phyloP scores from a whole-genome alignment of 176 grass and related monocot genomes.

The Musa schizocarpa region DNA sequence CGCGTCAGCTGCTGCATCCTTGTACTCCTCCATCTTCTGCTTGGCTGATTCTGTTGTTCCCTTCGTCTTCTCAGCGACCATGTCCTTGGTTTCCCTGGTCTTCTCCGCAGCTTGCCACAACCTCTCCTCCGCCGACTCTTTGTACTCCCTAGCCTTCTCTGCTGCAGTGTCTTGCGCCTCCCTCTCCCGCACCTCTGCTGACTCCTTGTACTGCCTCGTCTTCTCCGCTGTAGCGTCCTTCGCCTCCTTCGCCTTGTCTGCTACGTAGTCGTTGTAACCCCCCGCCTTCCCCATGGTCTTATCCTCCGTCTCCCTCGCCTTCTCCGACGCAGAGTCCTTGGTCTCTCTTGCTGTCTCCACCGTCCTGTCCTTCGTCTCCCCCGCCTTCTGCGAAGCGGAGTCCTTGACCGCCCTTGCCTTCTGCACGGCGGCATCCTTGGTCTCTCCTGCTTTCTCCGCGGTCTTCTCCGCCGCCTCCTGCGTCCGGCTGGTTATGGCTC shows the following conservation, averaged over 20 bases:
- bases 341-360: slow-evolving; percentile 31
- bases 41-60: slow-evolving; percentile 24
- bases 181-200: background rate
- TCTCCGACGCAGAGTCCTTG: slow-evolving; percentile 25
- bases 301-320: slow-evolving; percentile 29
- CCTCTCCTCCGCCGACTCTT: slow-evolving; percentile 35
- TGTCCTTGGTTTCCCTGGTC: slow-evolving; percentile 2
- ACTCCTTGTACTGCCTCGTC: slow-evolving; percentile 12
- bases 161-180: background rate
- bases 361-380: slow-evolving; percentile 37
- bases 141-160: slow-evolving; percentile 1
- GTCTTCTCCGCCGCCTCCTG: slow-evolving; percentile 22
- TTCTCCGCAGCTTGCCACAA: slow-evolving; percentile 35
- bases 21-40: slow-evolving; percentile 29
- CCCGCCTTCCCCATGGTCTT: slow-evolving; percentile 14
- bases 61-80: background rate
- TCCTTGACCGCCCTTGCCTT: slow-evolving; percentile 35
- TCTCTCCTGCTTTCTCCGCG: slow-evolving; percentile 25
- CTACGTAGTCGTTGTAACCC: slow-evolving; percentile 4
- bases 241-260: slow-evolving; percentile 1
- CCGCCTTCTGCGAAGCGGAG: slow-evolving; percentile 32
- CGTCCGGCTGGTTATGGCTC: slow-evolving; percentile 28
- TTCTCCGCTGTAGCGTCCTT: slow-evolving; percentile 15
- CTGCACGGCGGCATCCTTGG: background rate
- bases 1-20: slow-evolving; percentile 24